Percentiles rank a stretch among this genome's conserved stretches.
Evolutionary conservation across 2,329 filamentous ascomycete species (phyloP).

Genomic region (Penicillium janthinellum): DNA sequence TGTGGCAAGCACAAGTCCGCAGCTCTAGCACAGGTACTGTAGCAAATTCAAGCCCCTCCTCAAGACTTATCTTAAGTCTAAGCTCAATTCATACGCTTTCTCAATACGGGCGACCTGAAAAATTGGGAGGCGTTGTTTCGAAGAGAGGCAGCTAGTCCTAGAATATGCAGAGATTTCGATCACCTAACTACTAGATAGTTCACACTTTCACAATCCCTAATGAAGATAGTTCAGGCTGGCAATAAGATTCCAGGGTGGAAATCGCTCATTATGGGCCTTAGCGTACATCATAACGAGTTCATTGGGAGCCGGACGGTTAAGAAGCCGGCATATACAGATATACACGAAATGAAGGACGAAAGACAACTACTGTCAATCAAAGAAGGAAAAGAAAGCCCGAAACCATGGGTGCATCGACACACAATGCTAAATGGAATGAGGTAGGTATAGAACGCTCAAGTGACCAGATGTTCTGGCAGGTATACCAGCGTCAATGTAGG

Average conservation of each 20-base stretch:
- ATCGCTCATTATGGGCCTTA: conserved; percentile 13
- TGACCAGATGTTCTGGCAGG: not conserved
- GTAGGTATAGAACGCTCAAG: not conserved
- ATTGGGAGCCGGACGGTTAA: not conserved
- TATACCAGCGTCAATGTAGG: not conserved
- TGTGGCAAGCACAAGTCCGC: not conserved
- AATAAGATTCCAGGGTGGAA: not conserved
- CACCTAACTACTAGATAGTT: not conserved
- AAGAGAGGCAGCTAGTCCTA: too few species aligned
- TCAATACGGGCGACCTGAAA: too few species aligned
- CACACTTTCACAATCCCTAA: not conserved
- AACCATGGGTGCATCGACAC: not conserved
- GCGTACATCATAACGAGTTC: conserved; percentile 20
- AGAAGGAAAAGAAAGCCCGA: not conserved
- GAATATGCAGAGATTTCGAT: too few species aligned
- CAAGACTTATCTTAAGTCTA: not conserved
- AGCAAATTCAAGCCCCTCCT: not conserved
- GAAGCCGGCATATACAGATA: conserved; percentile 1
- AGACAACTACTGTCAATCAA: not conserved
- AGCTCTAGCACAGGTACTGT: not conserved
- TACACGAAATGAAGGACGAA: not conserved
- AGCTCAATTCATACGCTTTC: not conserved
- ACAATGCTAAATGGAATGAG: not conserved
- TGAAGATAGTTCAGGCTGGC: not conserved
- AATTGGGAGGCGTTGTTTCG: too few species aligned